Percentiles rank a stretch among this genome's conserved stretches.
phyloP scores from a whole-genome alignment of 169 alveolate genomes.

The Plasmodium vinckei region DNA sequence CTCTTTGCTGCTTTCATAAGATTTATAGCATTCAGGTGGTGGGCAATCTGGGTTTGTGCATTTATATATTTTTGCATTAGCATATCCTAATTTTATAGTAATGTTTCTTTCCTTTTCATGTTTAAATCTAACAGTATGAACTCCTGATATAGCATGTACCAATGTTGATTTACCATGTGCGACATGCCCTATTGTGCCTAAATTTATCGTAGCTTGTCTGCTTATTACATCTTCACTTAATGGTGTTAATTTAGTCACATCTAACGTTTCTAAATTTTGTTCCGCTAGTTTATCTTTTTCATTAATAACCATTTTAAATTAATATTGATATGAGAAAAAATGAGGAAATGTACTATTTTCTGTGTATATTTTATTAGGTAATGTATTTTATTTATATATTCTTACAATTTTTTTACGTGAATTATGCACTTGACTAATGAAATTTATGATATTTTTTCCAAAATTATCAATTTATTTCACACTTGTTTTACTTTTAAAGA shows the following conservation, averaged over 20 bases:
- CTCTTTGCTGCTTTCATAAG: conserved; percentile 93
- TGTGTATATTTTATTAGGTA: too few species aligned
- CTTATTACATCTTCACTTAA: conserved; percentile 98
- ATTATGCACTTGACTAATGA: too few species aligned
- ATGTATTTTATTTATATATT: too few species aligned
- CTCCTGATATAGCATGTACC: conserved; percentile 98
- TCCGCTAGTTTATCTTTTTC: conserved; percentile 78
- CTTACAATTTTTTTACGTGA: too few species aligned
- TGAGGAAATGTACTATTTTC: not conserved
- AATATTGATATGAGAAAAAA: not conserved
- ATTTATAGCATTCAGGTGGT: conserved; percentile 95
- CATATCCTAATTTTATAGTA: conserved; percentile 99
- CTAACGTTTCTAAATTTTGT: conserved; percentile 89
- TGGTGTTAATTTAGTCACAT: conserved; percentile 94
- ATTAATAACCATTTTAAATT: conserved; percentile 60
- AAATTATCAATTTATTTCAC: too few species aligned
- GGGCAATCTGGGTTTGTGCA: conserved; percentile 97
- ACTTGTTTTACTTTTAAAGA: too few species aligned
- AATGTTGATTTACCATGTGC: conserved; percentile 99
- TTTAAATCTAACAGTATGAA: conserved; percentile 96
- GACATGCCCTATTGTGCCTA: conserved; percentile 99
- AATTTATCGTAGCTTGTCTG: conserved; percentile 98
- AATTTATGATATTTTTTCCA: too few species aligned
- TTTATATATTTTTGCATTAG: conserved; percentile 99
- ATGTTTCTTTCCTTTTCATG: conserved; percentile 97